Base-by-base conservation (phyloP, 768 basidiomycete species). In the Russula vinacea region DNA sequence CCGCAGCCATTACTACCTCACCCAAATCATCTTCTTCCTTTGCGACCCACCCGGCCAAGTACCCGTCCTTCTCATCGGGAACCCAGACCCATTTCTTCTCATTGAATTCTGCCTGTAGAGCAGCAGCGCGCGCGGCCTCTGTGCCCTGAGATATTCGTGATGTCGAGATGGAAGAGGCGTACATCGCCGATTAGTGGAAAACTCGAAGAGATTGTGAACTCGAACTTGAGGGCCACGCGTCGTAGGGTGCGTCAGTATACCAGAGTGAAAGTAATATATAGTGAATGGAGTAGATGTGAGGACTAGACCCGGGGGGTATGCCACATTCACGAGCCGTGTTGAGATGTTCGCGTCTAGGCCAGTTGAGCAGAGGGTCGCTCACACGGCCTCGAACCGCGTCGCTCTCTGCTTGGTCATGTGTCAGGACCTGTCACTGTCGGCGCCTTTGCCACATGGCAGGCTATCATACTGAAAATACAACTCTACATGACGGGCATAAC, bases 71-170 rank as follows among this genome's bases (percentile, higher is more conserved):
- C 63, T 88, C 84, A 75, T 98, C 95, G 2, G 94, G 93, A 29
- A 95, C 89, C 96, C 96, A 98, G 7, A 98, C 94, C 91, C 95
- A 96, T 79, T 88, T 92, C 88, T 95, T 97, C 81, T 94, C 93
- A 74, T 94, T 95, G 76, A 94, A 96, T 75, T 95, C 93, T 11
- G 93, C 92, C 73, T 94, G 92, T n/a, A 88, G 84, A 22, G 92
- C 94, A 24, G 93, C 92, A 19, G 86, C 88, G 59, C 88, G 80
- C 9, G 93, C 90, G 45, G 88, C 88, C 74, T 94, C 93, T 35
- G 75, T 75, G 64, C 75, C 73, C 44, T 78, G 75, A 24, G 79
- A 80, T 8, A 71, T 71, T 56, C 77, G 72, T 64, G 76, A 72
- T 16, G 69, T 69, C 47, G 76, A 75, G 75, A 78, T 77, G 17